Evolutionary conservation across 345 rosid genomes (phyloP), one percentile per base, ranked within the genome.

Genomic region (Eucalyptus decipiens): DNA sequence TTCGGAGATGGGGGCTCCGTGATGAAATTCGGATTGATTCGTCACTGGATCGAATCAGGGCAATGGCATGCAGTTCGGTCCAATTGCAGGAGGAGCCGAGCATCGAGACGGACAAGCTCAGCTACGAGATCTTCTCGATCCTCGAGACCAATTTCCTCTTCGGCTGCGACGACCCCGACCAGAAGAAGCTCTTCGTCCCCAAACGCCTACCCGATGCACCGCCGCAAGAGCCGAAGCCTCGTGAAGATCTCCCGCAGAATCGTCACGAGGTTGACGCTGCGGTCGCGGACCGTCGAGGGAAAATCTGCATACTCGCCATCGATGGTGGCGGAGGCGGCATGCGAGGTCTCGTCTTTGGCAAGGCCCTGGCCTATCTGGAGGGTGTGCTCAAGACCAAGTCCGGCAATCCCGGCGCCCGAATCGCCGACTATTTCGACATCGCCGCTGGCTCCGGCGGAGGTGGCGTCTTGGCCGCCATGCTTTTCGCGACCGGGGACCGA

Each of bases 101-200:
- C 94, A 94, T 97, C 92, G 98, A 97, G 86, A 93, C 98, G 9
- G 99, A 96, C 88, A 97, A 96, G 90, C 96, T 97, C 90, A 97
- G 99, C 92, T 96, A 97, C 90, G 99, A 97, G 92, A 97, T 97
- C 87, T 97, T 97, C 92, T 97, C 99, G 7, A 96, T 97, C 81
- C 95, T 97, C 52, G 99, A 97, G 87, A 94, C 95, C 92, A 96
- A 97, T 87, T 96, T 96, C 87, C 94, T 97, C 56, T 96, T 96
- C 76, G 99, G 98, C 52, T 96, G 95, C 91, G 98, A 94, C 18
- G 96, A 96, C 87, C 94, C 34, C 7, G 47, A 80, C 30, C 88
- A 32, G 62, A 60, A 93, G 60, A 95, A 96, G 92, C 96, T 94
- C n/a, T 92, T 94, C 96, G 90, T 92, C 52, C 96, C 99, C 11